Conservation (phyloP, 495 filamentous ascomycete species). For the Rusavskia elegans region DNA sequence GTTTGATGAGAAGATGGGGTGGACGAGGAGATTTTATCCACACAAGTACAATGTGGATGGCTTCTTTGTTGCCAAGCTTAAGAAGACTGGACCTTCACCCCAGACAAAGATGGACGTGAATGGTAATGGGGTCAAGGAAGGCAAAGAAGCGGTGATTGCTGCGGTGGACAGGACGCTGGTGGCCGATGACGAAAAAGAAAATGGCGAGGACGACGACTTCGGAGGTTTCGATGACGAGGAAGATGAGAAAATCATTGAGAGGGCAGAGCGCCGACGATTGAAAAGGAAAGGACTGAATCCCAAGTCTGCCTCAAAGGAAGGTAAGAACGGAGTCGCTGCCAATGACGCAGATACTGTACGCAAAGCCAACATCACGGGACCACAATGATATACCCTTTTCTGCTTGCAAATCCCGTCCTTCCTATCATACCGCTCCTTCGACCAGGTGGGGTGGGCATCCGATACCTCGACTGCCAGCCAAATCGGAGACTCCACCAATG, state of each 20-base stretch:
- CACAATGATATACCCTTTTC: neutral
- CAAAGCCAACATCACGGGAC: too few species aligned
- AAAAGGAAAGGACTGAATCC: slow-evolving; percentile 53
- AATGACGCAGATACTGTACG: too few species aligned
- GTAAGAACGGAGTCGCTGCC: neutral
- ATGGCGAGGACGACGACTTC: slow-evolving; percentile 38
- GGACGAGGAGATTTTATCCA: slow-evolving; percentile 82
- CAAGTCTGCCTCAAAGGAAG: slow-evolving; percentile 21
- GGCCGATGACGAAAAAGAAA: slow-evolving; percentile 18
- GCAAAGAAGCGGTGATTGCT: slow-evolving; percentile 10
- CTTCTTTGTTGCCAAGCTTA: slow-evolving; percentile 96
- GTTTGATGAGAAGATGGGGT: slow-evolving; percentile 71
- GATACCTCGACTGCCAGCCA: too few species aligned
- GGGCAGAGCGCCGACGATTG: slow-evolving; percentile 38
- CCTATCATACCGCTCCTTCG: too few species aligned
- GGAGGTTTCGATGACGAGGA: slow-evolving; percentile 48
- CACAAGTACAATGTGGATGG: slow-evolving; percentile 95
- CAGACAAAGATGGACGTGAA: slow-evolving; percentile 23
- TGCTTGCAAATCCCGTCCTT: neutral
- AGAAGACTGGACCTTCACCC: slow-evolving; percentile 70
- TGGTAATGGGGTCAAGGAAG: slow-evolving; percentile 9
- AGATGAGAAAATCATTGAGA: slow-evolving; percentile 42
- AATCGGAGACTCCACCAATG: too few species aligned
- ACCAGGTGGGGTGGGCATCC: too few species aligned
- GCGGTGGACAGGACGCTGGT: slow-evolving; percentile 32